These are phyloP conservation scores for Leccinum aurantiacum DNA, from an alignment of 768 basidiomycete species.

Conservation along the genomic window DNA sequence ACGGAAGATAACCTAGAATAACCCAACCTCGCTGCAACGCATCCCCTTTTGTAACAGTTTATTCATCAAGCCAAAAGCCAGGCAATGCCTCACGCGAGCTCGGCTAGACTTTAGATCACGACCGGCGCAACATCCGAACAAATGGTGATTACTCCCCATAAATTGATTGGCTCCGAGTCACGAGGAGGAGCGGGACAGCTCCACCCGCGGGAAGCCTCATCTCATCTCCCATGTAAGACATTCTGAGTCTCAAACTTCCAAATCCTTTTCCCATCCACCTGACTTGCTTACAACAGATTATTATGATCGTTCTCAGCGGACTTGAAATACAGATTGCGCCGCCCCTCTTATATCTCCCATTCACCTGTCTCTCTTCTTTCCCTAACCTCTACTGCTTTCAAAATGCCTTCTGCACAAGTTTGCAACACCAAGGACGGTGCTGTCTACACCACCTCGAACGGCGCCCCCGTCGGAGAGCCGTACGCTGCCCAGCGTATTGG, in stretches of 20 bases:
- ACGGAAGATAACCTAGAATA: neutral
- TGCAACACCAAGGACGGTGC: slow-evolving; percentile 53
- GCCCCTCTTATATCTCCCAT: slow-evolving; percentile 13
- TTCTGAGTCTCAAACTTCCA: slow-evolving; percentile 8
- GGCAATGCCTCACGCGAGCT: neutral
- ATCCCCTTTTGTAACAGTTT: neutral
- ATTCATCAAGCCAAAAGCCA: neutral
- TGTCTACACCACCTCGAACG: slow-evolving; percentile 83
- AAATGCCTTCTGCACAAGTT: slow-evolving; percentile 70
- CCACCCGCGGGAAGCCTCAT: neutral
- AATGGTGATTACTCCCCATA: neutral
- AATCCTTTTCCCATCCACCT: slow-evolving; percentile 10
- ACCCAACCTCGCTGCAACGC: neutral
- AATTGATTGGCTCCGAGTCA: slow-evolving; percentile 4
- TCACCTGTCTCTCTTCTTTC: neutral
- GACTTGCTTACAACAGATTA: slow-evolving; percentile 9
- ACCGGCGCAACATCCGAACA: neutral
- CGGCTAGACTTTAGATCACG: neutral
- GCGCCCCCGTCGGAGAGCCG: slow-evolving; percentile 72
- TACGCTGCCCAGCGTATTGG: slow-evolving; percentile 81
- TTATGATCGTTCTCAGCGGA: slow-evolving; percentile 24
- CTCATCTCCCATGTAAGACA: slow-evolving; percentile 10
- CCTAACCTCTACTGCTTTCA: slow-evolving; percentile 4
- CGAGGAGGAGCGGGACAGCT: neutral
- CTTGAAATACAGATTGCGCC: slow-evolving; percentile 17